Evolutionary conservation across 164 flowering plant genomes (phyloP).

Genomic region (Taxillus chinensis): DNA sequence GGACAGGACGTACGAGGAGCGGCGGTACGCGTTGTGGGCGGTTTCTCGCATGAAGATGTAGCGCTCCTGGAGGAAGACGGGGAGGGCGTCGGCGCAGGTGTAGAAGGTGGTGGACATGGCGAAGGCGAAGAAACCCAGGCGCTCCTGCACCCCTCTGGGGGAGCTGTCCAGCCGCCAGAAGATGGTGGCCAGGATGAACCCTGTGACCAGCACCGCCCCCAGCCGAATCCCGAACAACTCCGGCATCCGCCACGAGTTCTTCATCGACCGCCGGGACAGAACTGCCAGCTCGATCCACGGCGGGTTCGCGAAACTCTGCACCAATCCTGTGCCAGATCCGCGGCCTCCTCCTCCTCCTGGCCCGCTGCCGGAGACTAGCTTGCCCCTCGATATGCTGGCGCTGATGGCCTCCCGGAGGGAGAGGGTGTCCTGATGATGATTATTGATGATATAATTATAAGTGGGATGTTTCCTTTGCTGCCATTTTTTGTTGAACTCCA

Average conservation of each 20-base stretch:
- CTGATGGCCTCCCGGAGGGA: constrained; percentile 45
- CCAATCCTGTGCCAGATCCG: constrained; percentile 14
- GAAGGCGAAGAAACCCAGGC: constrained; percentile 47
- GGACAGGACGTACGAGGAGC: constrained; percentile 38
- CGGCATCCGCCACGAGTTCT: constrained; percentile 31
- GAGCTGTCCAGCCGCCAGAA: constrained; percentile 39
- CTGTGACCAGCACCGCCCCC: constrained; percentile 36
- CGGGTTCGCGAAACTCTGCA: constrained; percentile 36
- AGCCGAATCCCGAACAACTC: constrained; percentile 40
- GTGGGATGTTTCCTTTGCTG: constrained; percentile 15
- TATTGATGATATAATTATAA: not conserved
- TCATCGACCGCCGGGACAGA: constrained; percentile 22
- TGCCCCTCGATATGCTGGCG: constrained; percentile 42
- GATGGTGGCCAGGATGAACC: constrained; percentile 43
- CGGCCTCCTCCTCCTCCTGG: constrained; percentile 7
- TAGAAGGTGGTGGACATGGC: constrained; percentile 57
- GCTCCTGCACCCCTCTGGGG: constrained; percentile 35
- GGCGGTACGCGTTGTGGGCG: constrained; percentile 40
- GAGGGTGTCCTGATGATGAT: not conserved
- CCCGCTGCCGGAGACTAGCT: constrained; percentile 30
- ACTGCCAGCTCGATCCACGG: constrained; percentile 33
- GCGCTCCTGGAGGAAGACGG: constrained; percentile 43
- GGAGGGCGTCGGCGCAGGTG: constrained; percentile 49
- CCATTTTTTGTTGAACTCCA: constrained; percentile 45
- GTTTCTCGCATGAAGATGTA: constrained; percentile 56